These are phyloP conservation scores for Myriosclerotinia curreyana DNA, from an alignment of 2,329 filamentous ascomycete species.

Conservation along the genomic window DNA sequence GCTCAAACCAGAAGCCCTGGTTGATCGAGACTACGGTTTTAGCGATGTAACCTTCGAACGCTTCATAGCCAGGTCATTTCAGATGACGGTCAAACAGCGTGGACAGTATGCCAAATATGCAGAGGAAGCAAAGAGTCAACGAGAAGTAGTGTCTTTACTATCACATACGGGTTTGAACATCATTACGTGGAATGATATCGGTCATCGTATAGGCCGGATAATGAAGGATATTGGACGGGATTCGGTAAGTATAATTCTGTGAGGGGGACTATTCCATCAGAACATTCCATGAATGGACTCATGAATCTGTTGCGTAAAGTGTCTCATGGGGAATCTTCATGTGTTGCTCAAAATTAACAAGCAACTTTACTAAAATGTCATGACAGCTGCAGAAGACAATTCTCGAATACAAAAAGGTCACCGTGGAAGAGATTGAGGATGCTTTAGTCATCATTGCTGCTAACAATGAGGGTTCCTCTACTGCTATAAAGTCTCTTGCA, in stretches of 20 bases:
- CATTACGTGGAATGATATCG: constrained; percentile 9
- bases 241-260: constrained; percentile 1
- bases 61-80: constrained; percentile 55
- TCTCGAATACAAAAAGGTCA: constrained; percentile 45
- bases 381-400: background rate
- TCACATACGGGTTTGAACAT: background rate
- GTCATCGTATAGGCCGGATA: constrained; percentile 21
- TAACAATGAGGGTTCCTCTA: constrained; percentile 67
- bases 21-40: constrained; percentile 74
- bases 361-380: background rate
- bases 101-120: background rate
- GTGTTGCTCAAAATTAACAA: background rate
- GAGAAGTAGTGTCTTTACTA: too few species aligned
- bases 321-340: background rate
- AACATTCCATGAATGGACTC: constrained; percentile 4
- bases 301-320: background rate
- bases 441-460: constrained; percentile 65
- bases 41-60: constrained; percentile 59
- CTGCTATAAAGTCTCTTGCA: constrained; percentile 48
- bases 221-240: constrained; percentile 26
- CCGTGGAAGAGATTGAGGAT: constrained; percentile 69
- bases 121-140: background rate
- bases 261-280: background rate
- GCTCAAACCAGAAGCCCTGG: constrained; percentile 52
- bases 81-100: constrained; percentile 2